These are phyloP conservation scores for Phialemoniopsis sp. DNA, from an alignment of 2,329 filamentous ascomycete genomes.

Conservation along the genomic window DNA sequence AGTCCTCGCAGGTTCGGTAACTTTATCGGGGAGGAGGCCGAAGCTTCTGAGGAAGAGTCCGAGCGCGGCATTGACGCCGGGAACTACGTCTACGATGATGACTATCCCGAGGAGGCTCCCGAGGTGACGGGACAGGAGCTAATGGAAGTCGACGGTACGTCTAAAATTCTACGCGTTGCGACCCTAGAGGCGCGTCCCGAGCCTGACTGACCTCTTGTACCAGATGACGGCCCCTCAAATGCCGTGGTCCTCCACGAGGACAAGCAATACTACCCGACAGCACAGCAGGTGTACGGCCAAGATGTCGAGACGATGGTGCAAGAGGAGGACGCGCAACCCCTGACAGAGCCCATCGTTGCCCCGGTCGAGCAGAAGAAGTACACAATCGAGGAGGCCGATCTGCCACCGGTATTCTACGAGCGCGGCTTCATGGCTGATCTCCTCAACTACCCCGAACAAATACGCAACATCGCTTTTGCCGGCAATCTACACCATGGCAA, in stretches of 20 bases:
- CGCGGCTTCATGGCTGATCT: conserved; percentile 91
- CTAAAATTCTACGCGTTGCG: not conserved
- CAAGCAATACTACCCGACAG: conserved; percentile 99
- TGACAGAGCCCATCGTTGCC: conserved; percentile 89
- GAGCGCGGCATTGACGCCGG: conserved; percentile 67
- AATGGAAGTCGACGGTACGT: conserved; percentile 85
- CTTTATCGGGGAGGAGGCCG: conserved; percentile 88
- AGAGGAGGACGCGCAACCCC: conserved; percentile 92
- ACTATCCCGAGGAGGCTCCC: conserved; percentile 59
- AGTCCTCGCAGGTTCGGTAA: conserved; percentile 75
- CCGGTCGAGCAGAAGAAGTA: conserved; percentile 96
- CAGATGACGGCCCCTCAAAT: conserved; percentile 83
- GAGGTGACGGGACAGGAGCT: conserved; percentile 71
- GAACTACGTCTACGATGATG: conserved; percentile 80
- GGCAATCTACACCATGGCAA: conserved; percentile 97
- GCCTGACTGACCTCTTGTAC: conserved; percentile 16
- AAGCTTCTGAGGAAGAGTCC: conserved; percentile 83
- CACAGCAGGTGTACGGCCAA: conserved; percentile 87
- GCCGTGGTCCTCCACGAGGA: conserved; percentile 98
- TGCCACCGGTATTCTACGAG: conserved; percentile 84
- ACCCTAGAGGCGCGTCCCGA: conserved; percentile 1
- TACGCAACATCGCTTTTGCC: conserved; percentile 85
- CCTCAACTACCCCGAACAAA: conserved; percentile 94
- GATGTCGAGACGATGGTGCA: conserved; percentile 95
- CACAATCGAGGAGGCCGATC: conserved; percentile 83